Evolutionary conservation across 257 asterid genomes (phyloP).

Genomic region (Buddleja alternifolia): DNA sequence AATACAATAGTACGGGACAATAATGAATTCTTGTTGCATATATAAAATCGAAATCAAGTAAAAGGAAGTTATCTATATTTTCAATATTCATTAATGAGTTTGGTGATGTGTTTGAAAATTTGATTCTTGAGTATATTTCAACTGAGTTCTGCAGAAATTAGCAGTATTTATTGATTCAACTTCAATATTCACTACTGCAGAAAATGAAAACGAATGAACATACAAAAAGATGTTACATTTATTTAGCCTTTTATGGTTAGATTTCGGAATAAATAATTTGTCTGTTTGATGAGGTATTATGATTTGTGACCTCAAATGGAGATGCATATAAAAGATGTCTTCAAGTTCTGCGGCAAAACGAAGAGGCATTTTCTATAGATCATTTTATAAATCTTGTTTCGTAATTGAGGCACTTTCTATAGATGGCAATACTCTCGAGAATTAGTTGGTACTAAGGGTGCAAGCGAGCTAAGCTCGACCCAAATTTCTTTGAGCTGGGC

Average conservation of each 20-base stretch:
- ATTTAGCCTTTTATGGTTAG: slow-evolving; percentile 6
- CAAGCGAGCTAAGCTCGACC: too few relatives aligned
- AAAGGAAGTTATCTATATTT: too few relatives aligned
- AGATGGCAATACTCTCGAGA: too few relatives aligned
- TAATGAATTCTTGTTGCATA: not conserved
- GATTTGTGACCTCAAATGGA: slow-evolving; percentile 1
- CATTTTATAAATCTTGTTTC: too few relatives aligned
- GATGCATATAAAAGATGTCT: not conserved
- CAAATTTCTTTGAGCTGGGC: too few relatives aligned
- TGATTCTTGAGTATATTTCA: not conserved
- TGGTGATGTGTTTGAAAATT: not conserved
- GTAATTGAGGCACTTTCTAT: too few relatives aligned
- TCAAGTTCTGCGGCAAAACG: too few relatives aligned
- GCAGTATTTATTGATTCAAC: too few relatives aligned
- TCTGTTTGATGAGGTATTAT: slow-evolving; percentile 2
- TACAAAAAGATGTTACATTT: slow-evolving; percentile 11
- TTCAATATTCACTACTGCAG: not conserved
- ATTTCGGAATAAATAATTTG: not conserved
- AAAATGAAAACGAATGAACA: not conserved
- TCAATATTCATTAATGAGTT: too few relatives aligned
- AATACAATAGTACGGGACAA: not conserved
- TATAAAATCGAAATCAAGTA: not conserved
- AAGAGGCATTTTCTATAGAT: too few relatives aligned
- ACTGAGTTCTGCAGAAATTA: too few relatives aligned
- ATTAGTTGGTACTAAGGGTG: too few relatives aligned